A percentile compares a stretch with the other conserved stretches of the same genome.
These are phyloP conservation scores for Penicillium nucicola DNA, from an alignment of 495 filamentous ascomycete species.

Conservation along the genomic window DNA sequence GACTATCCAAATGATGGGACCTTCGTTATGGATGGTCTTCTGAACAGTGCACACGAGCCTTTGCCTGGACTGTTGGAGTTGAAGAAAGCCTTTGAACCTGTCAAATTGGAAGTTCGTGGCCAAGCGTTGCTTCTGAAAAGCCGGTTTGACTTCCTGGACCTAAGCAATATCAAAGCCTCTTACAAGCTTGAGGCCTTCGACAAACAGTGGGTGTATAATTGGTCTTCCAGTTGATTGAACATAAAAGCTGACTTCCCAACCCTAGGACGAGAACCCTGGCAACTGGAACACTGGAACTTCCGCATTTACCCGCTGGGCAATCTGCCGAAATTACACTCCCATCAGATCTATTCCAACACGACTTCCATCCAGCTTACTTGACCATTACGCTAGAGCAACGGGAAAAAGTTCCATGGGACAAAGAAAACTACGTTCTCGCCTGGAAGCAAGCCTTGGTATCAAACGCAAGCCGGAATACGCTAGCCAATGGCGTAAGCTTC, in stretches of 20 bases:
- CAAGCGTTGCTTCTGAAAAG: constrained; percentile 27
- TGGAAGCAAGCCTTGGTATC: constrained; percentile 1
- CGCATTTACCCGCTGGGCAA: constrained; percentile 14
- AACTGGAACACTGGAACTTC: constrained; percentile 19
- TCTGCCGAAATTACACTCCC: constrained; percentile 17
- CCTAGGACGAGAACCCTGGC: neutral
- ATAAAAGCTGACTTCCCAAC: no score
- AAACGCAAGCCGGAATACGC: neutral
- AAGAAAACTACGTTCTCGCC: neutral
- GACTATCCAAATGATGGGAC: constrained; percentile 60
- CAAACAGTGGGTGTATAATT: constrained; percentile 6
- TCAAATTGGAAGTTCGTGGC: constrained; percentile 31
- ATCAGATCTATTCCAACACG: neutral
- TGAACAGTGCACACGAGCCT: constrained; percentile 53
- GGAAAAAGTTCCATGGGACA: neutral
- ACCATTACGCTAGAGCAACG: constrained; percentile 1
- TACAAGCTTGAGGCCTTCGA: constrained; percentile 23
- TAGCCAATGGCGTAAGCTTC: neutral
- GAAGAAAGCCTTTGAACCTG: constrained; percentile 57
- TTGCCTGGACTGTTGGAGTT: constrained; percentile 56
- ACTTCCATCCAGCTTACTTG: constrained; percentile 2
- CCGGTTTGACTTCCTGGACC: constrained; percentile 48
- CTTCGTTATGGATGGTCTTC: constrained; percentile 64
- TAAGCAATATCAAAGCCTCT: constrained; percentile 41
- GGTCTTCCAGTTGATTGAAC: no score